phyloP scores from a whole-genome alignment of 2,329 filamentous ascomycete genomes.

The Didymella pinodella region DNA sequence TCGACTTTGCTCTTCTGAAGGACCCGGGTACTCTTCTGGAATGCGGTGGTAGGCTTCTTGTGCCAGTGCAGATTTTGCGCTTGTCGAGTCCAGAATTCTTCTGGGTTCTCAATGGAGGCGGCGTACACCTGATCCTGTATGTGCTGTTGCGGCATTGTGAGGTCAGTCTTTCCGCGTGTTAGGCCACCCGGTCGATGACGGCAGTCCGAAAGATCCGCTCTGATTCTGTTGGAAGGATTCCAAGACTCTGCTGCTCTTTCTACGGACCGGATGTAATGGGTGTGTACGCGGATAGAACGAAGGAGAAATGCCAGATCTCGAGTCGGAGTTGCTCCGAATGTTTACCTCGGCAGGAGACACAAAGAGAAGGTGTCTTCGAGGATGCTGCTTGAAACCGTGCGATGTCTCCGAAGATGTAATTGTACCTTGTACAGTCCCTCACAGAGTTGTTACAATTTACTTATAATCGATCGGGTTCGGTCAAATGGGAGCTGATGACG shows the following conservation, averaged over 20 bases:
- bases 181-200: neutral
- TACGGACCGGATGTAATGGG: neutral
- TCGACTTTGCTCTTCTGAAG: constrained; percentile 66
- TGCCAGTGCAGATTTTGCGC: constrained; percentile 83
- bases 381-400: neutral
- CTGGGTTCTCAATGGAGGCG: constrained; percentile 71
- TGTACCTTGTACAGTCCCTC: too few relatives aligned
- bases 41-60: constrained; percentile 70
- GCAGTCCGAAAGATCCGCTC: neutral
- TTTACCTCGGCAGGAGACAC: constrained; percentile 1
- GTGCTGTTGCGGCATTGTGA: constrained; percentile 23
- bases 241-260: neutral
- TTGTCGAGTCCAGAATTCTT: constrained; percentile 77
- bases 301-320: neutral
- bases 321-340: neutral
- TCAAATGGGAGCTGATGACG: constrained; percentile 25
- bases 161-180: neutral
- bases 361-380: neutral
- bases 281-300: neutral
- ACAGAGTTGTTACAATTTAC: neutral
- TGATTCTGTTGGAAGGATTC: neutral
- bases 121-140: constrained; percentile 61
- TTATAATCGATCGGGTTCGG: constrained; percentile 15
- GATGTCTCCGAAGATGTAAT: neutral
- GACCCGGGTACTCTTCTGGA: constrained; percentile 68